Base-by-base conservation (phyloP, 2,329 filamentous ascomycete species). In the Trichothecium sympodiale region DNA sequence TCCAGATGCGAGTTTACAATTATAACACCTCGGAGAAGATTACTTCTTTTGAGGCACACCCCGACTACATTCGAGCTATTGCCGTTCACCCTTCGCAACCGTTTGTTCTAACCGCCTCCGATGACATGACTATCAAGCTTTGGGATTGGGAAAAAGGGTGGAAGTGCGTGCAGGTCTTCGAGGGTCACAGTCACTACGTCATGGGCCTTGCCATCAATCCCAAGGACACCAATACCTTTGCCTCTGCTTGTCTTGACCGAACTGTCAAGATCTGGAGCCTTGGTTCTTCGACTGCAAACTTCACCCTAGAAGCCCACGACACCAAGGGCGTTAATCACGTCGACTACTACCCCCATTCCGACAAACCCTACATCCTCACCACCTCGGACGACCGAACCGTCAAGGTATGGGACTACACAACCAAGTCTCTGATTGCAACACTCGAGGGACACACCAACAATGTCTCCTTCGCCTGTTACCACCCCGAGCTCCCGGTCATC, bases 11-110 rank as follows among this genome's bases (percentile, higher is more conserved):
- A 49, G 84, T 94, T 44, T 94, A 94, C 74, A 96, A 98, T 68
- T 98, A 96, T 74, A 96, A 98, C 66, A 98, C 91, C 36, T 94
- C 86, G 41, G 91, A 98, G 64, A 96, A 95, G 74, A 91, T 96
- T 53, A 89, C 87, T 36, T 84, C 84, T 13, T 96, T 95, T 61
- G 89, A 96, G 65, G 89, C 88, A 35, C 91, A 98, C 57, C 91
- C 91, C 41, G 91, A 98, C 62, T 98, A 98, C 56, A 96, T 98
- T 56, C 84, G 91, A 51, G 88, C 91, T 34, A 95, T 98, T 49
- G 86, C 81, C 44, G 85, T 98, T 27, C 91, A 98, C 59, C 91
- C 91, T 6, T 87, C 87, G 31, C 87, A 94, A 55, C 88, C 91
- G 2, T 96, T 95, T 53, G 85, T 96, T 36, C 71, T 98, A 41